Percentiles rank a stretch among this genome's conserved stretches.
Evolutionary conservation across 75 land plant species (phyloP).

Genomic region (Selaginella moellendorffii): DNA sequence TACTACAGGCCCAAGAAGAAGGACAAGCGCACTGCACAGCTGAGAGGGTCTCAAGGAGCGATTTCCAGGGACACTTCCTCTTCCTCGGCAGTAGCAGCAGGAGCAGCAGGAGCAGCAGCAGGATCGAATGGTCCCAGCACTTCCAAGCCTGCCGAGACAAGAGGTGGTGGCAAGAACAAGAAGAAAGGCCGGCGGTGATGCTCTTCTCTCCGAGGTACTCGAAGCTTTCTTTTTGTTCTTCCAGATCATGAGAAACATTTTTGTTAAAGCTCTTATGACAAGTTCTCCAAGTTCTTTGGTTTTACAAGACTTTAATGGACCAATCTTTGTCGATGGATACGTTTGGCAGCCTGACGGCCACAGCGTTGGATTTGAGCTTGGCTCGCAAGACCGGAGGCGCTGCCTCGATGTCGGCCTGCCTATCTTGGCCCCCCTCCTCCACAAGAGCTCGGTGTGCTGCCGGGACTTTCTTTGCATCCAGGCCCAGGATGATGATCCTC

Average conservation of each 20-base stretch:
- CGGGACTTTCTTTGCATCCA: constrained; percentile 22
- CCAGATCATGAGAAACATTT: too few species aligned
- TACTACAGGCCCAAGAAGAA: constrained; percentile 83
- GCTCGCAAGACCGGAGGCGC: constrained; percentile 51
- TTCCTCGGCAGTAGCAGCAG: too few species aligned
- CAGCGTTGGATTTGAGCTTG: constrained; percentile 30
- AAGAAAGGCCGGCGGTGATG: too few species aligned
- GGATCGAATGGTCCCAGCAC: background rate
- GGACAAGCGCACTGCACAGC: constrained; percentile 74
- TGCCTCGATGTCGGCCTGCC: constrained; percentile 40
- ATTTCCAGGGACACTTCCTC: constrained; percentile 28
- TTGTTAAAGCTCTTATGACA: too few species aligned
- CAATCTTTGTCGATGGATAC: constrained; percentile 64
- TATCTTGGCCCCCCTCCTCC: constrained; percentile 48
- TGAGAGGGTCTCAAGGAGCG: constrained; percentile 92
- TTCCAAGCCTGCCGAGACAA: background rate
- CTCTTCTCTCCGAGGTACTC: too few species aligned
- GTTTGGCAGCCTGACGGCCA: constrained; percentile 67
- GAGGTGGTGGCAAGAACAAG: too few species aligned
- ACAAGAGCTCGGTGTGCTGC: constrained; percentile 36
- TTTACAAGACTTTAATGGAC: constrained; percentile 55
- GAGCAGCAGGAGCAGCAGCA: too few species aligned
- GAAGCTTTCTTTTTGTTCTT: too few species aligned
- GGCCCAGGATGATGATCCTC: constrained; percentile 67
- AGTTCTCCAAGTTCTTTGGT: too few species aligned